Conservation (phyloP, 257 asterid genomes). For the Paulownia fortunei region DNA sequence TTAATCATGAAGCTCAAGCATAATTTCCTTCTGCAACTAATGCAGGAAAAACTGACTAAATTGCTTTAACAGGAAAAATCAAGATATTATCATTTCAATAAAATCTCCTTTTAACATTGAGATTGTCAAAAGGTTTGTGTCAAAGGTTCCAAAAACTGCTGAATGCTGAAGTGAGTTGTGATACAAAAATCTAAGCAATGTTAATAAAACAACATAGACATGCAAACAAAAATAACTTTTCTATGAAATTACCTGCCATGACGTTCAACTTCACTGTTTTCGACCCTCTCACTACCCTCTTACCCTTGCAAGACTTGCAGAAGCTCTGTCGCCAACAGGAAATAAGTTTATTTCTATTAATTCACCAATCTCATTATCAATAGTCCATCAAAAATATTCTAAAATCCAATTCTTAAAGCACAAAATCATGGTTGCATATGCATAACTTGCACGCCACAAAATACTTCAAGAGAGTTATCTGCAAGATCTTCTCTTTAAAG, state of each 20-base stretch:
- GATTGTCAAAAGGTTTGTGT: constrained; percentile 4
- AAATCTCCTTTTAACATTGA: not conserved
- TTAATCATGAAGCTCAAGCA: not conserved
- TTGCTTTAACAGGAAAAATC: constrained; percentile 17
- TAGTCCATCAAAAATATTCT: not conserved
- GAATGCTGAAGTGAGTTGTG: not conserved
- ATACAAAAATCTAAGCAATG: not conserved
- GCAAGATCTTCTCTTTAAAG: constrained; percentile 10
- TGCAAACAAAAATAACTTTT: not conserved
- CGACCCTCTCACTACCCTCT: constrained; percentile 66
- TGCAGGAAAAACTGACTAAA: not conserved
- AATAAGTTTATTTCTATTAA: not conserved
- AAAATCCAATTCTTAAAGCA: constrained; percentile 19
- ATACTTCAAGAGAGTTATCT: not conserved
- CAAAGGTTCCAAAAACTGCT: constrained; percentile 1
- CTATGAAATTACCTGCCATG: constrained; percentile 68
- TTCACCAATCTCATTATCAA: constrained; percentile 5
- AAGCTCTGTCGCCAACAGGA: constrained; percentile 55
- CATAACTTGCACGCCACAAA: constrained; percentile 27
- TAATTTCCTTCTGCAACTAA: constrained; percentile 2
- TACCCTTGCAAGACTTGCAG: constrained; percentile 93
- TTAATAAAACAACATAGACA: not conserved
- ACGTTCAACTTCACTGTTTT: constrained; percentile 76
- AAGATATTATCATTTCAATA: not conserved
- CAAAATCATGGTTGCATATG: not conserved